phyloP scores from a whole-genome alignment of 345 rosid species.

The Passiflora organensis region DNA sequence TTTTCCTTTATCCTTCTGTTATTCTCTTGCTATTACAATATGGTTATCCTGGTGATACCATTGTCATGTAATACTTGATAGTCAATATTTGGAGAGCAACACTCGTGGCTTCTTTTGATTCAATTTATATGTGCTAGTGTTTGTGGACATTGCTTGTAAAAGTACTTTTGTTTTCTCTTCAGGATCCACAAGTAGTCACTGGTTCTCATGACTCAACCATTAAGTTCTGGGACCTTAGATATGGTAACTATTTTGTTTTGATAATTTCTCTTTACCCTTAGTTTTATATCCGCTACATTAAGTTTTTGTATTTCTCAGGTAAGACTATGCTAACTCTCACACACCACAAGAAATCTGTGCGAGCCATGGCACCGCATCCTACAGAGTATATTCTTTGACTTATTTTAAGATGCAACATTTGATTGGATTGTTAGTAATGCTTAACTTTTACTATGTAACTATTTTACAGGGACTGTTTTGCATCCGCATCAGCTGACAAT shows the following conservation, averaged over 20 bases:
- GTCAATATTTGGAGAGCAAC: background rate
- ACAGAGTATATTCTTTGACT: constrained; percentile 51
- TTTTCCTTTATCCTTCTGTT: background rate
- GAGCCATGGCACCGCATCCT: constrained; percentile 94
- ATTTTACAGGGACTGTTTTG: constrained; percentile 67
- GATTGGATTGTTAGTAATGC: too few relatives aligned
- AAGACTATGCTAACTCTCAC: constrained; percentile 91
- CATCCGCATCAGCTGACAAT: constrained; percentile 98
- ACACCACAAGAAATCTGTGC: constrained; percentile 96
- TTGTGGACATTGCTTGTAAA: constrained; percentile 4
- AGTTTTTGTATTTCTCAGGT: constrained; percentile 42
- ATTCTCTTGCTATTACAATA: background rate
- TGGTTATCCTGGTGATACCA: background rate
- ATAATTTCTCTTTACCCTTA: background rate
- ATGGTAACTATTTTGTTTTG: constrained; percentile 41
- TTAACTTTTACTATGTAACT: too few relatives aligned
- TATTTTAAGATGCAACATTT: background rate
- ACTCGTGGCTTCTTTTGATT: background rate
- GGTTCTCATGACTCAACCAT: constrained; percentile 96
- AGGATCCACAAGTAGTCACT: constrained; percentile 99
- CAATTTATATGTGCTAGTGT: background rate
- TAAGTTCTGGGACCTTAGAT: constrained; percentile 96
- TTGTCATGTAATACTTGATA: background rate
- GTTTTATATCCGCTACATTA: background rate
- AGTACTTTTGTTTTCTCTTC: constrained; percentile 18